phyloP scores from a whole-genome alignment of 106 monocot genomes.

The Phalaenopsis aphrodite region DNA sequence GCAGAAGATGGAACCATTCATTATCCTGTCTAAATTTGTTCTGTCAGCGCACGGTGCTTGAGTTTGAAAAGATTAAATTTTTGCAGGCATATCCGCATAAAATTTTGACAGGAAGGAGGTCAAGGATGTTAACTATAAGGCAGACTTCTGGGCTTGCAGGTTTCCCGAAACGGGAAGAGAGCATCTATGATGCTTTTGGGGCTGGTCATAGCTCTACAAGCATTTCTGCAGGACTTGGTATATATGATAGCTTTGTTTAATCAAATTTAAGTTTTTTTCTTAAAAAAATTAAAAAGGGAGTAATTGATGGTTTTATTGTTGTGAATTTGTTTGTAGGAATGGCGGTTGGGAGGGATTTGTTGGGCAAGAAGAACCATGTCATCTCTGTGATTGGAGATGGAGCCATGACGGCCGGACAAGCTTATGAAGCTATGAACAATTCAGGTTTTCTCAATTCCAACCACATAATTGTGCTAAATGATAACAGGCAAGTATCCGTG shows the following conservation, averaged over 20 bases:
- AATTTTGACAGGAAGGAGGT: conserved; percentile 80
- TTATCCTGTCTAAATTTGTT: neutral
- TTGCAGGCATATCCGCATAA: conserved; percentile 82
- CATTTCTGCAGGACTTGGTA: conserved; percentile 85
- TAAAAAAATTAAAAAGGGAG: neutral
- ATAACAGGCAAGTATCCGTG: conserved; percentile 82
- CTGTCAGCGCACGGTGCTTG: neutral
- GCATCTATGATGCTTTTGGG: conserved; percentile 79
- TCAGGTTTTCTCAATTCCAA: conserved; percentile 67
- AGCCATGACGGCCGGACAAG: conserved; percentile 92
- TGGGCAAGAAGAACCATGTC: conserved; percentile 74
- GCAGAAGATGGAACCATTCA: neutral
- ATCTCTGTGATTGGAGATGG: conserved; percentile 88
- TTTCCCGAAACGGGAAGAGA: conserved; percentile 85
- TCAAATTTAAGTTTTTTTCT: neutral
- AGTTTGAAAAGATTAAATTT: neutral
- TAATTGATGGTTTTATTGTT: neutral
- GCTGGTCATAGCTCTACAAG: conserved; percentile 89
- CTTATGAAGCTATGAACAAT: conserved; percentile 96
- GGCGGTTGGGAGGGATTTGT: conserved; percentile 76
- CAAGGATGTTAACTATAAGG: conserved; percentile 70
- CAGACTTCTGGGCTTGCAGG: conserved; percentile 81
- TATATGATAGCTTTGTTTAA: neutral
- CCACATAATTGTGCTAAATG: conserved; percentile 72
- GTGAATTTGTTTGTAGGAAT: conserved; percentile 34